Conservation (phyloP, 495 filamentous ascomycete species). For the Coniosporium apollinis region DNA sequence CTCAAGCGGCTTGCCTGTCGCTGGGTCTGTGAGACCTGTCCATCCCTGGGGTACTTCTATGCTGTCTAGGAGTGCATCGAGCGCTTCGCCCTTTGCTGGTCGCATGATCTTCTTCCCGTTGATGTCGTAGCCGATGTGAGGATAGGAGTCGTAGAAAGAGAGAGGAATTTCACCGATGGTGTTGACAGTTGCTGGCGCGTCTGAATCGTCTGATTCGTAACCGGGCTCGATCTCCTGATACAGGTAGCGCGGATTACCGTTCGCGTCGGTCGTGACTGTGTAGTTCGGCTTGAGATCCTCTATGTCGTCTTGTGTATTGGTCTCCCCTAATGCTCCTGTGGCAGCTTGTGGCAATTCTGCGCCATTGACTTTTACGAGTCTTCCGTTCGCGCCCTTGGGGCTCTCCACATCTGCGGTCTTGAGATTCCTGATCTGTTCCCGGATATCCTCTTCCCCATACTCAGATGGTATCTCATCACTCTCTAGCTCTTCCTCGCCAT, state of each 20-base stretch:
- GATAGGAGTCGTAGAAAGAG: slow-evolving; percentile 90
- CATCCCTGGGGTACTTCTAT: slow-evolving; percentile 97
- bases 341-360: slow-evolving; percentile 1
- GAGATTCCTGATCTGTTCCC: slow-evolving; percentile 13
- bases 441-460: slow-evolving; percentile 26
- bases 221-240: slow-evolving; percentile 85
- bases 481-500: slow-evolving; percentile 27
- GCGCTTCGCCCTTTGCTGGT: slow-evolving; percentile 80
- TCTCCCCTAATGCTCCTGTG: slow-evolving; percentile 6
- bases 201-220: slow-evolving; percentile 89
- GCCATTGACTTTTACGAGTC: slow-evolving; percentile 6
- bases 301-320: slow-evolving; percentile 16
- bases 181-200: slow-evolving; percentile 60
- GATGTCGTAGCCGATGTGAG: slow-evolving; percentile 97
- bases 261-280: slow-evolving; percentile 46
- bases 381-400: slow-evolving; percentile 4
- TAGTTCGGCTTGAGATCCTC: slow-evolving; percentile 32
- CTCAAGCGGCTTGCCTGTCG: slow-evolving; percentile 81
- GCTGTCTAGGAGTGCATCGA: slow-evolving; percentile 86
- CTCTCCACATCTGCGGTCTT: slow-evolving; percentile 15
- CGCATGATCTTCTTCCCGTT: slow-evolving; percentile 96
- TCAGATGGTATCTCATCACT: slow-evolving; percentile 44
- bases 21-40: slow-evolving; percentile 87
- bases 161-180: slow-evolving; percentile 92
- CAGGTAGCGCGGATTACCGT: slow-evolving; percentile 57